Evolutionary conservation across 148 eudicot species (phyloP).

Genomic region (Nyssa sinensis): DNA sequence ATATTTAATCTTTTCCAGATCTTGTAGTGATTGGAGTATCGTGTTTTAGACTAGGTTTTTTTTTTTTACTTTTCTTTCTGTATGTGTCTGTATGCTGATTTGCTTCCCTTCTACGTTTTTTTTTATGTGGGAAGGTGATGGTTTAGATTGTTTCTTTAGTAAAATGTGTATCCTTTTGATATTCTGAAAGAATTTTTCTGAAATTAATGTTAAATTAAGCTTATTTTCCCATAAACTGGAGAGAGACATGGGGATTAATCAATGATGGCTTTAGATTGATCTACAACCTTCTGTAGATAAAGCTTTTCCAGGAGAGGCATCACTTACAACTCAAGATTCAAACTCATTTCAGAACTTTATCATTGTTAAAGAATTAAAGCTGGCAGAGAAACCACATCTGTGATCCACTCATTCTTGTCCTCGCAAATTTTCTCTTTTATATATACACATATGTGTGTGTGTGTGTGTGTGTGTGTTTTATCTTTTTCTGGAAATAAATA

Average conservation of each 20-base stretch:
- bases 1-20: no score
- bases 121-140: conserved; percentile 9
- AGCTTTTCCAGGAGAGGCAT: not conserved
- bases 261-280: not conserved
- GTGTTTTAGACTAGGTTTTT: not conserved
- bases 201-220: no score
- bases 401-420: not conserved
- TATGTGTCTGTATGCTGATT: not conserved
- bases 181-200: not conserved
- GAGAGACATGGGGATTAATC: not conserved
- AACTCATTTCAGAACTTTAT: not conserved
- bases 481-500: not conserved
- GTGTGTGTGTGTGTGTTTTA: no score
- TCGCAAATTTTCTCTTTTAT: not conserved
- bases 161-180: not conserved
- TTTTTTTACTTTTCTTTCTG: not conserved
- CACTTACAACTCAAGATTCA: not conserved
- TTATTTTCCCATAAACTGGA: no score
- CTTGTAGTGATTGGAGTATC: not conserved
- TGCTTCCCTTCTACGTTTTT: conserved; percentile 11
- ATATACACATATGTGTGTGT: no score
- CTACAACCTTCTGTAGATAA: not conserved
- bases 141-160: not conserved
- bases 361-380: not conserved
- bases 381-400: conserved; percentile 1